phyloP scores from a whole-genome alignment of 441 rosid species.

The Isatis lusitanica region DNA sequence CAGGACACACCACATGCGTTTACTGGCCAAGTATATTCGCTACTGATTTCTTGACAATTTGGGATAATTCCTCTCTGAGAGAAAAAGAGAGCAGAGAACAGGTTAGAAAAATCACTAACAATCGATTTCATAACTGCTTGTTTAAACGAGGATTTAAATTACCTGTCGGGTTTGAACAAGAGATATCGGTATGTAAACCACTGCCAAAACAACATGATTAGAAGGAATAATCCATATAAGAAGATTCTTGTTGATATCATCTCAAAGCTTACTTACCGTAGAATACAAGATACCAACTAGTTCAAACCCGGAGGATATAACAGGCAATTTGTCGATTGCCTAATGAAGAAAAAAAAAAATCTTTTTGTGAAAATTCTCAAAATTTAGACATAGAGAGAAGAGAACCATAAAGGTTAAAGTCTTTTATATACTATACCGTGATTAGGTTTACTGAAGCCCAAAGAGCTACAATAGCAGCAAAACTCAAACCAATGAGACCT shows the following conservation, averaged over 20 bases:
- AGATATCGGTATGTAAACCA: slow-evolving; percentile 91
- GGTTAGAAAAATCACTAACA: neutral
- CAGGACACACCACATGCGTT: slow-evolving; percentile 13
- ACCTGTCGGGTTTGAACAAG: slow-evolving; percentile 89
- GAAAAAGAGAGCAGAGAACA: neutral
- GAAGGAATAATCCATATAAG: neutral
- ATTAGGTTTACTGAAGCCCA: slow-evolving; percentile 77
- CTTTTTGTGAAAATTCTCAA: neutral
- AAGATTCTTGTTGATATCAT: neutral
- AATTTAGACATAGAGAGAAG: neutral
- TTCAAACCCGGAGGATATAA: slow-evolving; percentile 65
- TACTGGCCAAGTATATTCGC: slow-evolving; percentile 65
- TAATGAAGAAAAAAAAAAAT: slow-evolving; percentile 24
- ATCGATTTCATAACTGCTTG: neutral
- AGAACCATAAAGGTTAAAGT: neutral
- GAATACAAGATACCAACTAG: slow-evolving; percentile 75
- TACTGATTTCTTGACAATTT: slow-evolving; percentile 59
- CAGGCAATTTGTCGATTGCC: slow-evolving; percentile 79
- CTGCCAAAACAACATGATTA: slow-evolving; percentile 41
- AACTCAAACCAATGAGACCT: slow-evolving; percentile 74
- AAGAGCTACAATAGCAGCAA: slow-evolving; percentile 65
- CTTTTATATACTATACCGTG: slow-evolving; percentile 44
- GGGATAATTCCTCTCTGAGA: slow-evolving; percentile 67
- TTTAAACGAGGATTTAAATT: slow-evolving; percentile 3
- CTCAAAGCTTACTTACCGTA: slow-evolving; percentile 46